These are phyloP conservation scores for Chamaecrista fasciculata DNA, from an alignment of 306 rosid genomes.

Conservation along the genomic window DNA sequence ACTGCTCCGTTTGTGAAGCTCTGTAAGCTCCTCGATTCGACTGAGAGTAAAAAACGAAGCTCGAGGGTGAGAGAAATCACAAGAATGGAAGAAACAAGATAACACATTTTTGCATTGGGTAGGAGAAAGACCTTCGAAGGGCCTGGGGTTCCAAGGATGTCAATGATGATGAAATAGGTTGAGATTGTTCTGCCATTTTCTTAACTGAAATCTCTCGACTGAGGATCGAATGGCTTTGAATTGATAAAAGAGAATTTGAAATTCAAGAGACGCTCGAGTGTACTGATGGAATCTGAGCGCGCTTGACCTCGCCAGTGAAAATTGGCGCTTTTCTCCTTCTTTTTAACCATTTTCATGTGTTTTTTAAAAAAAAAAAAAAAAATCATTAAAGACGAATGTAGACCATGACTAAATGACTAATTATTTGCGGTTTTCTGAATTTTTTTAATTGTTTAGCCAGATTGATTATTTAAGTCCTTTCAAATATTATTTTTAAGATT, in stretches of 20 bases:
- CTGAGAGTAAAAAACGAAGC: conserved; percentile 33
- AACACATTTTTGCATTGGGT: not conserved
- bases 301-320: not conserved
- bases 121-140: conserved; percentile 46
- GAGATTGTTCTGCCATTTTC: conserved; percentile 28
- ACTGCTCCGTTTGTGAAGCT: conserved; percentile 33
- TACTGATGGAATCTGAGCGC: not conserved
- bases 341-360: too few species aligned
- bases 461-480: too few species aligned
- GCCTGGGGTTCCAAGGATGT: conserved; percentile 32
- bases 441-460: too few species aligned
- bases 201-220: not conserved
- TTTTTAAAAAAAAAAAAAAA: too few species aligned
- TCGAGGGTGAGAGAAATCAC: not conserved
- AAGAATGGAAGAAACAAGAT: not conserved
- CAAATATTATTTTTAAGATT: too few species aligned
- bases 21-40: conserved; percentile 50
- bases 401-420: too few species aligned
- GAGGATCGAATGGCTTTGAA: not conserved
- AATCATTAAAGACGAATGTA: too few species aligned
- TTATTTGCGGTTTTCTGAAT: too few species aligned
- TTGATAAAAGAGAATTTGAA: not conserved
- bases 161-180: conserved; percentile 24
- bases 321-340: not conserved
- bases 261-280: not conserved